phyloP scores from a whole-genome alignment of 2,329 filamentous ascomycete species.

The Dactylellina sp. region DNA sequence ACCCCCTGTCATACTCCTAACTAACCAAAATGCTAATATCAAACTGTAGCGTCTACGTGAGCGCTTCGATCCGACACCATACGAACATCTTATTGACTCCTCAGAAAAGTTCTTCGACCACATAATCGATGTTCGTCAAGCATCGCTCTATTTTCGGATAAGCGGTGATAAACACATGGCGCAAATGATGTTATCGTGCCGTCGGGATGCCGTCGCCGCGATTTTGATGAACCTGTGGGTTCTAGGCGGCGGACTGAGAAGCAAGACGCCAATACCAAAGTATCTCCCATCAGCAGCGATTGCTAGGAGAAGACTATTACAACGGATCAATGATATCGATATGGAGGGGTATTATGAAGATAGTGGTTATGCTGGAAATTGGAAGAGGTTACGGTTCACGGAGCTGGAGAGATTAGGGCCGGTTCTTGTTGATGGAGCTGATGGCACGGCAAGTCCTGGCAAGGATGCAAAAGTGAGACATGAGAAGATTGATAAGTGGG shows the following conservation, averaged over 20 bases:
- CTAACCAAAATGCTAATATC: neutral
- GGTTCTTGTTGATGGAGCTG: conserved; percentile 22
- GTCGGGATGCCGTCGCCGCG: conserved; percentile 71
- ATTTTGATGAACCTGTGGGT: conserved; percentile 72
- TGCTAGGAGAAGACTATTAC: conserved; percentile 68
- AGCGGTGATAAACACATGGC: conserved; percentile 68
- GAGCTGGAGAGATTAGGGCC: conserved; percentile 43
- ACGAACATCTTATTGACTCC: conserved; percentile 69
- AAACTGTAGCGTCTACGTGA: conserved; percentile 67
- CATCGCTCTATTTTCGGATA: conserved; percentile 71
- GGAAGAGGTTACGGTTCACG: conserved; percentile 33
- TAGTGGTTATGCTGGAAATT: conserved; percentile 23
- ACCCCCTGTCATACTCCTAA: neutral
- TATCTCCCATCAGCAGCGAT: conserved; percentile 71
- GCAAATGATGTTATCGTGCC: conserved; percentile 67
- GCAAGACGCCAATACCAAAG: conserved; percentile 64
- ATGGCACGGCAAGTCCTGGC: conserved; percentile 29
- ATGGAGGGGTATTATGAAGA: conserved; percentile 59
- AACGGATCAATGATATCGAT: conserved; percentile 68
- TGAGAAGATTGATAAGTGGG: conserved; percentile 66
- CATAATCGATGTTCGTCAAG: conserved; percentile 71
- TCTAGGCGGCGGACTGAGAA: conserved; percentile 69
- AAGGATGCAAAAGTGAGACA: conserved; percentile 60
- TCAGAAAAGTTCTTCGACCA: conserved; percentile 73
- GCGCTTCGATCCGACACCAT: conserved; percentile 70